These are phyloP conservation scores for Mariannaea elegans DNA, from an alignment of 2,329 filamentous ascomycete species.

Conservation along the genomic window DNA sequence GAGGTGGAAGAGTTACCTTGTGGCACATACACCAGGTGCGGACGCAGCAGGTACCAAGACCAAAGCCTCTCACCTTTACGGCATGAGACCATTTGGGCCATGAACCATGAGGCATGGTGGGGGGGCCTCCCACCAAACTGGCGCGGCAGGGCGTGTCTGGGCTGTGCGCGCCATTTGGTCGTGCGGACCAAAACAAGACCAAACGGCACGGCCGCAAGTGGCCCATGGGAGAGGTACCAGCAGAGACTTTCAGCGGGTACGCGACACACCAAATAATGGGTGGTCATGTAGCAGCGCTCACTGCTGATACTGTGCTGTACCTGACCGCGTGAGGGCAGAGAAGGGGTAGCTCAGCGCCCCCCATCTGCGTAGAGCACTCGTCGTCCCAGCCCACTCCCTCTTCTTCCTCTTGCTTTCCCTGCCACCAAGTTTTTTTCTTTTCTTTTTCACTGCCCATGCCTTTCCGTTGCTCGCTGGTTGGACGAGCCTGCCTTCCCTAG, in stretches of 20 bases:
- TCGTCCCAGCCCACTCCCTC: slow-evolving; percentile 41
- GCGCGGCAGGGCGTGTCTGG: slow-evolving; percentile 36
- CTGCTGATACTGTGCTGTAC: slow-evolving; percentile 51
- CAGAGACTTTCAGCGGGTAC: slow-evolving; percentile 49
- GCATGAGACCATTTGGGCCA: slow-evolving; percentile 12
- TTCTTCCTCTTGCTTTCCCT: slow-evolving; percentile 34
- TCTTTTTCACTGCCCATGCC: neutral
- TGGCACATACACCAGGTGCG: slow-evolving; percentile 38
- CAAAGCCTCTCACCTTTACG: slow-evolving; percentile 25
- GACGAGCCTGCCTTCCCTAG: neutral
- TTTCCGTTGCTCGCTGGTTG: slow-evolving; percentile 15
- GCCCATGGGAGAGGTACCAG: slow-evolving; percentile 42
- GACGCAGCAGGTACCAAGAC: slow-evolving; percentile 37
- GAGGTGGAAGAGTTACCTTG: slow-evolving; percentile 31
- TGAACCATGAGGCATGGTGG: slow-evolving; percentile 22
- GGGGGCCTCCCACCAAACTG: slow-evolving; percentile 10
- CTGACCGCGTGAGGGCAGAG: slow-evolving; percentile 34
- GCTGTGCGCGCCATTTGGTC: slow-evolving; percentile 38
- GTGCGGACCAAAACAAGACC: slow-evolving; percentile 40
- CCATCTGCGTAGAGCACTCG: slow-evolving; percentile 36
- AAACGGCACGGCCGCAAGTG: slow-evolving; percentile 38
- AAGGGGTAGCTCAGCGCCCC: slow-evolving; percentile 44
- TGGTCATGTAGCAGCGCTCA: slow-evolving; percentile 45
- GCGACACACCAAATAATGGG: slow-evolving; percentile 47
- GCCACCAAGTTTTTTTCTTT: slow-evolving; percentile 27